Evolutionary conservation across 768 basidiomycete genomes (phyloP), one percentile per base, ranked within the genome.

Genomic region (Filobasidium floriforme): DNA sequence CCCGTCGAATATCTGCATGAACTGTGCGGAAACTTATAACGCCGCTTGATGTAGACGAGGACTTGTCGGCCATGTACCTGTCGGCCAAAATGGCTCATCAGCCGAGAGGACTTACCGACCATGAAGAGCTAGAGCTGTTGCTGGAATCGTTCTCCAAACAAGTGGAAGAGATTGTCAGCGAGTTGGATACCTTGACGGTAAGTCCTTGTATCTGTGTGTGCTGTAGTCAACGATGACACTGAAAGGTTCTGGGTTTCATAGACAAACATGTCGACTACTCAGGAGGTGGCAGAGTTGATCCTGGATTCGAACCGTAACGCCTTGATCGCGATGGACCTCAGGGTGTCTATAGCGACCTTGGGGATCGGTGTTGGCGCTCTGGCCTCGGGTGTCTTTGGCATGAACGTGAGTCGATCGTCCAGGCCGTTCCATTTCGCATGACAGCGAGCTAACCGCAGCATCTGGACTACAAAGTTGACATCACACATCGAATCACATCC

Each of bases 231-330:
- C 61, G n/a, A 22, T 54, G 49, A 64, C 68, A 9, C n/a, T 54
- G 15, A 32, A n/a, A 10, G 28, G n/a, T 46, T 26, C 52, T 41
- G 40, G 52, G n/a, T 14, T 62, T 66, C 55, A 18, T 69, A 91
- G 91, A 85, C 83, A 63, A 97, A 98, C 75, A 90, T 98, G 44
- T 89, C 92, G 79, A 92, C 92, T 14, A 98, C 94, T 0, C 94
- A 97, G 81, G 94, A 98, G 80, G 97, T 98, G 62, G 90, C 94
- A 1, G 94, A 98, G 78, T 83, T 98, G 66, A 92, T 97, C 73
- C 83, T 98, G 46, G 94, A 98, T 77, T 89, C 92, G 59, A 96
- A 96, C 80, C 88, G 94, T 59, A 98, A 98, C 73, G 85, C 89
- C 5, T 82, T 98, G 18, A 82, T 98, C 24, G 90, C 90, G 55